Conservation (phyloP, 176 grass and related monocot species). For the bread wheat (Triticum aestivum) region DNA sequence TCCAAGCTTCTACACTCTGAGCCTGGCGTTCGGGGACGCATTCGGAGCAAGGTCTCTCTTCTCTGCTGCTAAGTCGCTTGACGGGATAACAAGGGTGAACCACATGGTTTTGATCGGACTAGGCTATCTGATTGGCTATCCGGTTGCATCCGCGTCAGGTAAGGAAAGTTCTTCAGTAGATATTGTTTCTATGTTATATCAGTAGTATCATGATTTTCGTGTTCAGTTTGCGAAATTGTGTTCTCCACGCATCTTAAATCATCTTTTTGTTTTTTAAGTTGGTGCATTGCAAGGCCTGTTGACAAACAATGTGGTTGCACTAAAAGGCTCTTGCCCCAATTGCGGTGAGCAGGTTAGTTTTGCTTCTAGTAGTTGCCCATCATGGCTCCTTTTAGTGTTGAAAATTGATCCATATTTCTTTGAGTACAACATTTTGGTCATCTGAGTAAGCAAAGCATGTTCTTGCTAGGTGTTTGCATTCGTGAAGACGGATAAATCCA, state of each 20-base stretch:
- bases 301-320: constrained; percentile 82
- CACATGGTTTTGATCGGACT: constrained; percentile 60
- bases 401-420: not conserved
- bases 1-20: constrained; percentile 53
- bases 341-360: constrained; percentile 86
- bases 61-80: constrained; percentile 41
- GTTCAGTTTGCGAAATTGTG: not conserved
- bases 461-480: constrained; percentile 83
- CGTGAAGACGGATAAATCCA: constrained; percentile 71
- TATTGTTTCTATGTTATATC: not conserved
- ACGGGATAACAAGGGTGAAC: constrained; percentile 46
- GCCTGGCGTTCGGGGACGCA: constrained; percentile 36
- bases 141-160: constrained; percentile 78
- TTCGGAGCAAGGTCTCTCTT: constrained; percentile 55
- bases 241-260: not conserved
- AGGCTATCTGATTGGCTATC: constrained; percentile 71
- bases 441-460: constrained; percentile 21
- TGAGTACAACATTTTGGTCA: not conserved
- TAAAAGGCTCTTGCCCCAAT: constrained; percentile 90
- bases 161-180: constrained; percentile 11
- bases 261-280: constrained; percentile 33
- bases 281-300: constrained; percentile 66
- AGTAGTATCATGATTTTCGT: not conserved
- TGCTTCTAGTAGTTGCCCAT: constrained; percentile 2
- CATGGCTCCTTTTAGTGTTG: not conserved